Base-by-base conservation (phyloP, 805 yeast genomes). In the Myxozyma lipomycoides region DNA sequence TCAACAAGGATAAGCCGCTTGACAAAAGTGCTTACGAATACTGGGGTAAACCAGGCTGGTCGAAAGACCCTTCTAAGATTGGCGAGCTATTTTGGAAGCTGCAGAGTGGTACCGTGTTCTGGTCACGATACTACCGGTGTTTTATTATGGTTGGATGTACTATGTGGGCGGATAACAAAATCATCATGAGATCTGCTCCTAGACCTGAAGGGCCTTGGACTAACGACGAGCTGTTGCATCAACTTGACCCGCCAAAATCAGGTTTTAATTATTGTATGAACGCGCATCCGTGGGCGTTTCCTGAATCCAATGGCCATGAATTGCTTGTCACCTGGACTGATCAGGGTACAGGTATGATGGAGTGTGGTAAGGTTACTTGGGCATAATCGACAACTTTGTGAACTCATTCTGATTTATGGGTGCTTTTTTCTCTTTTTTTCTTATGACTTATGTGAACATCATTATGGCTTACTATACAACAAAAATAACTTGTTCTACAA, bases 201-300 rank as follows among this genome's bases (percentile, higher is more conserved):
- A 46, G 56, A 2, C 56, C 55, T 21, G 59, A 55, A 26, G 59
- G 59, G 1, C 59, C 59, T 9, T 55, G 59, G 59, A 55, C 58
- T 9, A 10, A 28, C 12, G 59, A 55, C 41, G 28, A 32, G 10
- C 34, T 45, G 3, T 44, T 51, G 39, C 30, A 47, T 7, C 59
- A 55, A 45, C 49, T 55, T 10, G 42, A 55, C 40, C 40, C 43
- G 36, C 56, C 56, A 12, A 23, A 17, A 18, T 19, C 26, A 28
- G 59, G 59, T 2, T 45, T 55, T 22, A 55, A 55, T 37, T 55
- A 55, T 46, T 55, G 59, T 43, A 28, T 55, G 25, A 55, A 55
- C 17, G 59, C 57, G 5, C 59, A 55, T 48, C 59, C 59, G 4
- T 55, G 59, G 59, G 59, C 57, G 12, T 55, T 55, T 38, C 59